Evolutionary conservation across 2,329 filamentous ascomycete genomes (phyloP).

Genomic region (Aspergillus phoenicis): DNA sequence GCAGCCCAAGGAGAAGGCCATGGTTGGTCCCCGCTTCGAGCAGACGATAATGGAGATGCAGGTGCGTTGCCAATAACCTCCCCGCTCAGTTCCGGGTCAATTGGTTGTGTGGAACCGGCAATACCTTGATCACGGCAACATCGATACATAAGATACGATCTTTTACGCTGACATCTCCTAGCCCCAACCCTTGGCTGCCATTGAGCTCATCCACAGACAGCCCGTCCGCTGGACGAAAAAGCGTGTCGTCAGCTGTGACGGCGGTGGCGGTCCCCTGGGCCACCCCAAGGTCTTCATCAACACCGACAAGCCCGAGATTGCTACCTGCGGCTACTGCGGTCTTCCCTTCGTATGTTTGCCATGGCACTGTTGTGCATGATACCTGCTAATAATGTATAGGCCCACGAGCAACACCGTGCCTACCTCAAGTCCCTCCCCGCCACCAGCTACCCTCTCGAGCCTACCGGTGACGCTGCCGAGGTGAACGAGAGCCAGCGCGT

Average conservation of each 20-base stretch:
- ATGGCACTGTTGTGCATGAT: neutral
- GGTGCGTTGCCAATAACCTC: slow-evolving; percentile 58
- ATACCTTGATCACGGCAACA: no score
- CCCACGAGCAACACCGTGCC: slow-evolving; percentile 83
- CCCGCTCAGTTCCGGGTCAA: no score
- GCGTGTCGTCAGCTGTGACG: slow-evolving; percentile 81
- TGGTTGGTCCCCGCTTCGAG: slow-evolving; percentile 94
- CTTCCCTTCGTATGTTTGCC: slow-evolving; percentile 77
- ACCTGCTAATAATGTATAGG: slow-evolving; percentile 55
- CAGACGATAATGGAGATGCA: slow-evolving; percentile 92
- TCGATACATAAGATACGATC: neutral
- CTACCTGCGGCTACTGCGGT: slow-evolving; percentile 86
- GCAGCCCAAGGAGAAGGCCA: slow-evolving; percentile 75
- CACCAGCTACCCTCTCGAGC: slow-evolving; percentile 77
- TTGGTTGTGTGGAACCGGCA: no score
- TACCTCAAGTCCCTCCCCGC: slow-evolving; percentile 79
- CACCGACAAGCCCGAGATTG: slow-evolving; percentile 94
- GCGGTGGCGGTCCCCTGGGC: slow-evolving; percentile 84
- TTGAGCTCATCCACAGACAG: slow-evolving; percentile 94
- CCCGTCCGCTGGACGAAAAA: slow-evolving; percentile 90
- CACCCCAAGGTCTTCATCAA: slow-evolving; percentile 98
- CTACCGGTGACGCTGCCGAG: slow-evolving; percentile 61
- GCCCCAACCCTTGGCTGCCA: slow-evolving; percentile 87
- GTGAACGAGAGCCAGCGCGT: slow-evolving; percentile 61
- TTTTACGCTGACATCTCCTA: slow-evolving; percentile 43